Evolutionary conservation across 805 yeast species (phyloP).

Genomic region (Yamadazyma paraphyllophila): DNA sequence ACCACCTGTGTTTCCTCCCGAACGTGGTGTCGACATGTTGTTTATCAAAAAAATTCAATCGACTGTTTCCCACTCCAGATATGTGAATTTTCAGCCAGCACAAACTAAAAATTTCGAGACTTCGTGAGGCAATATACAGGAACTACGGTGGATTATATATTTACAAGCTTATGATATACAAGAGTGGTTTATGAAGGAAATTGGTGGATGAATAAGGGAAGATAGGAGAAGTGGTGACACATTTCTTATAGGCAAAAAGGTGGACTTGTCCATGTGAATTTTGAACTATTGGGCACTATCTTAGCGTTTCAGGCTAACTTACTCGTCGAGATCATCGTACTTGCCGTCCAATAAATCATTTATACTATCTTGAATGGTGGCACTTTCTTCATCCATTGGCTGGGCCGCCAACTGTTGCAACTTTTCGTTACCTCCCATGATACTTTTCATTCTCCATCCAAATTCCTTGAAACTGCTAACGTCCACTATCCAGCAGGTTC

Average conservation of each 20-base stretch:
- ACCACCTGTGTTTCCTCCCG: slow-evolving; percentile 2
- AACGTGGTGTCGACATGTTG: slow-evolving; percentile 9
- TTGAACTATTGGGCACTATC: no score
- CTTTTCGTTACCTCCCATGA: slow-evolving; percentile 67
- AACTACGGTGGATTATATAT: no score
- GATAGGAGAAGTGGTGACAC: no score
- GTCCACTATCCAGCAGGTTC: slow-evolving; percentile 78
- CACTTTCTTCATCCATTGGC: slow-evolving; percentile 56
- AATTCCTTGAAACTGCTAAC: slow-evolving; percentile 69
- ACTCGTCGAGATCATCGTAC: slow-evolving; percentile 20
- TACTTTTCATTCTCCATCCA: slow-evolving; percentile 60
- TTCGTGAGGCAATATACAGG: background rate
- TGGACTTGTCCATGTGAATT: no score
- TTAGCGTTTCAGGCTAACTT: background rate
- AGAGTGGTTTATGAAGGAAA: no score
- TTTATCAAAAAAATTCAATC: background rate
- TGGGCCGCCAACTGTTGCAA: slow-evolving; percentile 43
- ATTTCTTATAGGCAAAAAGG: no score
- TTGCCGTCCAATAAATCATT: slow-evolving; percentile 50
- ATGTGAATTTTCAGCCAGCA: slow-evolving; percentile 4
- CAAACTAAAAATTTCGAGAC: background rate
- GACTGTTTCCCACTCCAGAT: background rate
- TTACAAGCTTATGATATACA: no score
- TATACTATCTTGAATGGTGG: slow-evolving; percentile 53
- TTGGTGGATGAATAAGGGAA: no score